phyloP scores from a whole-genome alignment of 208 protist species.

The Naegleria fowleri region DNA sequence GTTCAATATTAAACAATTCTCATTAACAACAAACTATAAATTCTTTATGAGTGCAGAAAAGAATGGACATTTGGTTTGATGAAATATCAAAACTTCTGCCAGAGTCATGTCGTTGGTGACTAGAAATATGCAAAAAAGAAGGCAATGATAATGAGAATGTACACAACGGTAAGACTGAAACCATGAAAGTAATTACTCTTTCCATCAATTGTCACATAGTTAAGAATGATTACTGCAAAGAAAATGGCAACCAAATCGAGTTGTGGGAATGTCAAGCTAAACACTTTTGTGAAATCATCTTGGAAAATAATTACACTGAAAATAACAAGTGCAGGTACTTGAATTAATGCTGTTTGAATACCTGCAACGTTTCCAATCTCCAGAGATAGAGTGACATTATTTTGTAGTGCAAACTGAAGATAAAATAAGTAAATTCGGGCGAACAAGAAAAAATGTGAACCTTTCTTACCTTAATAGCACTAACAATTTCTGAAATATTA shows the following conservation, averaged over 20 bases:
- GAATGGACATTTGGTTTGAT: too few relatives aligned
- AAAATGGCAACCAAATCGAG: slow-evolving; percentile 53
- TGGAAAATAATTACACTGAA: slow-evolving; percentile 43
- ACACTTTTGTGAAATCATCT: slow-evolving; percentile 26
- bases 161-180: slow-evolving; percentile 27
- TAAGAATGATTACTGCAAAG: slow-evolving; percentile 51
- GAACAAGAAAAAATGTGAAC: not conserved
- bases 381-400: slow-evolving; percentile 48
- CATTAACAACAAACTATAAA: too few relatives aligned
- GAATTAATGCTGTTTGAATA: slow-evolving; percentile 51
- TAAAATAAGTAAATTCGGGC: too few relatives aligned
- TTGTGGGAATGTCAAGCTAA: slow-evolving; percentile 51
- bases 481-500: slow-evolving; percentile 49
- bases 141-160: not conserved
- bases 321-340: slow-evolving; percentile 51
- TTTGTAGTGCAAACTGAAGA: slow-evolving; percentile 50
- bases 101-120: too few relatives aligned
- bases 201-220: slow-evolving; percentile 51
- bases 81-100: too few relatives aligned
- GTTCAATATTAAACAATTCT: too few relatives aligned
- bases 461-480: slow-evolving; percentile 36
- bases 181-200: slow-evolving; percentile 54
- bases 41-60: too few relatives aligned
- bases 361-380: slow-evolving; percentile 50
- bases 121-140: not conserved